These are phyloP conservation scores for Platanus orientalis DNA, from an alignment of 164 flowering plant genomes.

Conservation along the genomic window DNA sequence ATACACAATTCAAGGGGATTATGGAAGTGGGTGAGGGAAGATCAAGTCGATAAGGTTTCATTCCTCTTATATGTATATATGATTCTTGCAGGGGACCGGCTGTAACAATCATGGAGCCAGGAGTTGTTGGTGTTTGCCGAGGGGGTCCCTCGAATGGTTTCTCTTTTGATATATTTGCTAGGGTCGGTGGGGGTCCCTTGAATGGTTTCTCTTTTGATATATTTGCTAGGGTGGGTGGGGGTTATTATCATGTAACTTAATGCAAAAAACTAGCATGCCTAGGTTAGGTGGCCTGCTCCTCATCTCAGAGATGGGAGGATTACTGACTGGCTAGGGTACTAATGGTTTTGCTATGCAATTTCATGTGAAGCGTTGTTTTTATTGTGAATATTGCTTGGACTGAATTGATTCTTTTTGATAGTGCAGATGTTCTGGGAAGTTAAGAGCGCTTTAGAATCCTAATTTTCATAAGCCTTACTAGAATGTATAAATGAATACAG, in stretches of 20 bases:
- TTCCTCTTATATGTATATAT: conserved; percentile 85
- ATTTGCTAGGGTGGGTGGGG: conserved; percentile 56
- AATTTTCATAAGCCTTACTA: neutral
- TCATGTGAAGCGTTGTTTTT: conserved; percentile 22
- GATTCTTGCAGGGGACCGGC: conserved; percentile 99
- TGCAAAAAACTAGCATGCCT: neutral
- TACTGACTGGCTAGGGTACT: neutral
- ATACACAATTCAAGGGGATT: conserved; percentile 25
- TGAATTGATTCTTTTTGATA: conserved; percentile 21
- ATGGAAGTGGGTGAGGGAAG: conserved; percentile 50
- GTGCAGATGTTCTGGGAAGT: neutral
- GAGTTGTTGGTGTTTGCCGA: conserved; percentile 65
- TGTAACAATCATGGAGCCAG: conserved; percentile 81
- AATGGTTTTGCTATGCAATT: conserved; percentile 27
- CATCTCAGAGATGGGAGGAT: neutral
- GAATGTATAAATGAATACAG: too few relatives aligned
- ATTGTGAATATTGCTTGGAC: conserved; percentile 25
- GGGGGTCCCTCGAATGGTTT: conserved; percentile 53
- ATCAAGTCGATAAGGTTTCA: conserved; percentile 57
- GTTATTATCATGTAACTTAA: conserved; percentile 9
- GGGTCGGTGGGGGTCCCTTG: conserved; percentile 74
- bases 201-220: conserved; percentile 31
- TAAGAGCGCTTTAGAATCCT: neutral
- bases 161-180: conserved; percentile 33
- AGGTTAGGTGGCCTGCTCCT: neutral